Evolutionary conservation across 129 eudicot species (phyloP), one percentile per base, ranked within the genome.

Genomic region (Calendula officinalis): DNA sequence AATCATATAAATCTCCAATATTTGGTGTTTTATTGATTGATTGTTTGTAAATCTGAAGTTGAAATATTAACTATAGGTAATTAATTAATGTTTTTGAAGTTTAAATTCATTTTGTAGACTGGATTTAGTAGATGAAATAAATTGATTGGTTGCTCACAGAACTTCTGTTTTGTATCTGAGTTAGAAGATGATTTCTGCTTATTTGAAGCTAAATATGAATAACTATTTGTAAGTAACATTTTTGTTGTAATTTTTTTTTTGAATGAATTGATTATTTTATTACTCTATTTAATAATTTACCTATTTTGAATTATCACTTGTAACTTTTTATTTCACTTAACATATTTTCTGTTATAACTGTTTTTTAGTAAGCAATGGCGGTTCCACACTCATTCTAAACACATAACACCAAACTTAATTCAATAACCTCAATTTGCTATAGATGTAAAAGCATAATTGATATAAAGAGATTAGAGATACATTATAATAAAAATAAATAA

Each of bases 341-440:
- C 30, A 22, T 22, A 22, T 1, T 22, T 22, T 22, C 30, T 22
- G 30, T 22, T 22, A 22, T 22, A 22, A 22, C 30, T 22, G 30
- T n/a, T 22, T 22, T 22, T 0, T 22, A 22, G 30, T 22, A 22
- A 22, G 30, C 30, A n/a, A 22, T 22, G 30, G 30, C 30, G 30
- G 30, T 22, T 22, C 30, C 30, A 64, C 52, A 42, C 70, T 80
- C 88, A 78, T 75, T 77, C 86, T 85, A 54, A 57, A n/a, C 35
- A 79, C 64, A 56, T 30, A 60, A 45, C 33, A 45, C 5, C 35
- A 30, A 15, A 56, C 13, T 39, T 14, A 52, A 13, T 10, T 45
- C 16, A 8, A 39, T 27, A 41, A 6, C 16, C 41, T 58, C 6
- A 8, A 34, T n/a, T 6, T 5, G 2, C 30, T n/a, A 54, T 10